phyloP scores from a whole-genome alignment of 2,329 filamentous ascomycete species.

The Fusarium acutatum region DNA sequence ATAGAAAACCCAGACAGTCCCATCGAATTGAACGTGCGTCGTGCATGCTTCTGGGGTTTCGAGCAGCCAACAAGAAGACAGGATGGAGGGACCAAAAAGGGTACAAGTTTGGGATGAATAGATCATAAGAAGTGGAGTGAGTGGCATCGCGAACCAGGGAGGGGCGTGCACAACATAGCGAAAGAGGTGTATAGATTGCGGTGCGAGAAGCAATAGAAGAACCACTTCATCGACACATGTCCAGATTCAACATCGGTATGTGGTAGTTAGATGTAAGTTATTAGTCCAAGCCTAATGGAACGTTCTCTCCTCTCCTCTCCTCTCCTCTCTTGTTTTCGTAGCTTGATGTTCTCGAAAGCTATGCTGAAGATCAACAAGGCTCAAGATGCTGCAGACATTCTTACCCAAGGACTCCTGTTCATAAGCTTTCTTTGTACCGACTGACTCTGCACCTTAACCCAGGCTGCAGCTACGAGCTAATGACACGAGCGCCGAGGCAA shows the following conservation, averaged over 20 bases:
- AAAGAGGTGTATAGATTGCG: neutral
- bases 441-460: conserved; percentile 7
- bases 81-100: conserved; percentile 33
- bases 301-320: neutral
- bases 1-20: conserved; percentile 20
- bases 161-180: conserved; percentile 20
- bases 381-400: neutral
- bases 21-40: conserved; percentile 27
- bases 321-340: neutral
- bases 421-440: conserved; percentile 20
- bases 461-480: conserved; percentile 16
- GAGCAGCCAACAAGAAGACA: conserved; percentile 37
- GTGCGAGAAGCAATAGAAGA: neutral
- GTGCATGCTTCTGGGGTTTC: conserved; percentile 20
- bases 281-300: neutral
- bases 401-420: neutral
- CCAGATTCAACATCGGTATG: neutral
- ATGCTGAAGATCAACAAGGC: neutral
- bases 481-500: conserved; percentile 12
- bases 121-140: conserved; percentile 40
- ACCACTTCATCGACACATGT: conserved; percentile 2
- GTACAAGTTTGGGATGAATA: conserved; percentile 30
- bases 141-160: conserved; percentile 35
- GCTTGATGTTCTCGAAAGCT: neutral
- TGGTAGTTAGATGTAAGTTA: neutral